Base-by-base conservation (phyloP, 441 rosid genomes). In the Mallotus japonicus region DNA sequence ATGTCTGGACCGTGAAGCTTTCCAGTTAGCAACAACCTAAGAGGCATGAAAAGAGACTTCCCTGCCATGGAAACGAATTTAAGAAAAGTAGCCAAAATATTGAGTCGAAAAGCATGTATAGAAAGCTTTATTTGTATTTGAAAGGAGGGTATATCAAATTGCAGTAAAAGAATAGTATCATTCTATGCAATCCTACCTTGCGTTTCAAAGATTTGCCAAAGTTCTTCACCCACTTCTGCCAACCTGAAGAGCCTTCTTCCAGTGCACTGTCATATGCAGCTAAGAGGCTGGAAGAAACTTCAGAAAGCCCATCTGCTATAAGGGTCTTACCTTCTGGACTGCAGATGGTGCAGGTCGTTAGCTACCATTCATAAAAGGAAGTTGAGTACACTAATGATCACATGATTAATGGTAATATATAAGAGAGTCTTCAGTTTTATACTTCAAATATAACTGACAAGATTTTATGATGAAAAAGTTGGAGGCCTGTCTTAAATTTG, bases 201-300 rank as follows among this genome's bases (percentile, higher is more conserved):
- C 96, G 93, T 72, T 92, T 91, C 58, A 81, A 70, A 40, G 90
- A 77, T 85, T 92, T 92, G 74, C 97, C 93, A 49, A 91, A 92
- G 77, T 82, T 83, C 86, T 95, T 95, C 71, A 88, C 96, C 97
- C 97, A 95, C 80, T 85, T 92, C 87, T 95, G 86, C 99, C 97
- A 92, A 69, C 92, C 96, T 47, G 87, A 78, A 67, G 40, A 82
- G 53, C 97, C 97, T 80, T 87, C 95, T 75, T 88, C 96, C 28
- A 91, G 87, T 17, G 96, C 96, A 49, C 86, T 84, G 78, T 92
- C 99, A 68, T 89, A 92, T 40, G 94, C 97, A 79, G 93, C 88
- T 69, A 95, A 62, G 22, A 95, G 90, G 69, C 79, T 76, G 9
- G 84, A 85, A 61, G 95, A 79, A 72, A 95, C 87, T 83, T 95